Evolutionary conservation across 2,329 filamentous ascomycete species (phyloP), one percentile per base, ranked within the genome.

Genomic region (Acephala macrosclerotiorum): DNA sequence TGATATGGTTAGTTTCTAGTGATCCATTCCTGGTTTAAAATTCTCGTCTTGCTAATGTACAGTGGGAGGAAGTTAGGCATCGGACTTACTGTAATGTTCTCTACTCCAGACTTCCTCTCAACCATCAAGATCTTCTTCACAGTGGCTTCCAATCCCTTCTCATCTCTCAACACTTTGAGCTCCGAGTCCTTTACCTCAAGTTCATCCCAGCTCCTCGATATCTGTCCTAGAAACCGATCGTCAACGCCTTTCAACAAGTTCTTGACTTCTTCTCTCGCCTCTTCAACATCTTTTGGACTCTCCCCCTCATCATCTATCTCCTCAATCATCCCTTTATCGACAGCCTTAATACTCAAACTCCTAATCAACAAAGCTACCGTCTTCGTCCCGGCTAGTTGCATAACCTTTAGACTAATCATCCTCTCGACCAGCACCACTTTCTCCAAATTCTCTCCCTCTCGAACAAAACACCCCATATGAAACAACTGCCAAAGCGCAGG

Each of bases 101-200:
- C 26, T 5, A 25, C 49, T 53, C 49, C 49, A 53, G 3, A n/a
- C 49, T 53, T 53, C 18, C 26, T 53, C 25, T 53, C 12, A 2
- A 33, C 25, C 18, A 53, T 33, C 22, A 53, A 33, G 18, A 33
- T 29, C 26, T 53, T 53, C 49, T 18, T 53, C 16, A 11, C 49
- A 3, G 25, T 18, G 29, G 18, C 49, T 16, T 53, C 49, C 8
- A 53, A 29, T 11, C 11, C 22, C 12, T 53, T 53, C 49, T 33
- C 26, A 53, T 53, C 49, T 33, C 26, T 53, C 49, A 53, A 53
- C 3, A 53, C 25, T 25, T 53, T 53, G 49, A 29, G 29, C 49
- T 53, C 26, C 12, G 22, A 25, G 7, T 53, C 26, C 11, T 53
- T 25, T 3, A 53, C 3, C 49, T 53, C 33, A 5, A 53, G 12